Conservation (phyloP, 306 rosid genomes). For the Glycine soja region DNA sequence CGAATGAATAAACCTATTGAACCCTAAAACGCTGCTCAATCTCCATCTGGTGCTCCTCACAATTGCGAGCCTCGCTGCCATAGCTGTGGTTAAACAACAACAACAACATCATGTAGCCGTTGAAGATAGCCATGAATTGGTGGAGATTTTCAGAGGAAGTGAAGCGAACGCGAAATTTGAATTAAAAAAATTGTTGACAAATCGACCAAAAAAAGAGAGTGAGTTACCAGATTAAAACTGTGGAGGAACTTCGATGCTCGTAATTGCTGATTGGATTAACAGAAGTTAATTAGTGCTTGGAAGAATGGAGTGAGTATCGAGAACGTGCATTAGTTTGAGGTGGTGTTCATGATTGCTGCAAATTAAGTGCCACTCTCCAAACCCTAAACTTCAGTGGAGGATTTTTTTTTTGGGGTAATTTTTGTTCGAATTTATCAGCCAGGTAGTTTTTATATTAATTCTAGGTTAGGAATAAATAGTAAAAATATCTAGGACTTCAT, state of each 20-base stretch:
- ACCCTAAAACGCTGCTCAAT: slow-evolving; percentile 49
- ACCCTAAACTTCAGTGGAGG: not conserved
- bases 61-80: slow-evolving; percentile 60
- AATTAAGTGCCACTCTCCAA: slow-evolving; percentile 5
- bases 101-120: not conserved
- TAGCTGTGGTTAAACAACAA: slow-evolving; percentile 39
- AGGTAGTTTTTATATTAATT: no score
- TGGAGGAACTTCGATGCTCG: slow-evolving; percentile 1
- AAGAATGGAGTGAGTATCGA: not conserved
- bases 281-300: not conserved
- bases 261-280: not conserved
- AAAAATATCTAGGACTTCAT: no score
- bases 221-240: not conserved
- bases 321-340: not conserved
- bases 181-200: not conserved
- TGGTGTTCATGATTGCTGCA: not conserved
- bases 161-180: not conserved
- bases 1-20: slow-evolving; percentile 51
- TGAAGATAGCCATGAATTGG: not conserved
- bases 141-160: not conserved
- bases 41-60: slow-evolving; percentile 46
- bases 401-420: not conserved
- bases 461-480: no score
- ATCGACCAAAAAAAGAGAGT: not conserved
- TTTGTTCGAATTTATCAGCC: no score